phyloP scores from a whole-genome alignment of 148 eudicot genomes.

The Fagopyrum esculentum region DNA sequence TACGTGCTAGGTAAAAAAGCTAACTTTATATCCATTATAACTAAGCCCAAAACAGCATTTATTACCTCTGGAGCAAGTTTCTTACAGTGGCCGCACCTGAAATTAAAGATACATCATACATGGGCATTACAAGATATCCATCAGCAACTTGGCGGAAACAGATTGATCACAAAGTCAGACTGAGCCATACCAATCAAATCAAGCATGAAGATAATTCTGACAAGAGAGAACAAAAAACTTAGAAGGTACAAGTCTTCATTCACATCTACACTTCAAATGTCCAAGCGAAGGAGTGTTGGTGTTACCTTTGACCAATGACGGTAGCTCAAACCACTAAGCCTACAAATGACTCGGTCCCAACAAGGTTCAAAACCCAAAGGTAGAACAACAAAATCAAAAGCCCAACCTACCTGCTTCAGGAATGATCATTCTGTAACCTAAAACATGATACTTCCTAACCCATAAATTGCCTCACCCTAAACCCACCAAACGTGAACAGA shows the following conservation, averaged over 20 bases:
- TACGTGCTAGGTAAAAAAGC: neutral
- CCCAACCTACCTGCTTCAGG: too few species aligned
- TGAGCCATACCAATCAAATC: neutral
- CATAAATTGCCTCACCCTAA: too few species aligned
- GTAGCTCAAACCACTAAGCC: neutral
- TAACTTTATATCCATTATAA: neutral
- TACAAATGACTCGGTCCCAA: too few species aligned
- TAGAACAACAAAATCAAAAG: too few species aligned
- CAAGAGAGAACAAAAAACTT: too few species aligned
- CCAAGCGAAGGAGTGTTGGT: too few species aligned
- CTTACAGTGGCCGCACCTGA: constrained; percentile 70
- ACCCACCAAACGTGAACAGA: too few species aligned
- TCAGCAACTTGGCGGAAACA: neutral
- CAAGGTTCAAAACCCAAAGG: too few species aligned
- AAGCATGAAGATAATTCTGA: neutral
- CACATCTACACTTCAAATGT: neutral
- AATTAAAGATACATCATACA: neutral
- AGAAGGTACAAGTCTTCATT: too few species aligned
- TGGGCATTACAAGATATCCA: neutral
- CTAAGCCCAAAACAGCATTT: neutral
- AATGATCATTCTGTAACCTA: too few species aligned
- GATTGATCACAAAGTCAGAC: neutral
- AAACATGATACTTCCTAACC: too few species aligned
- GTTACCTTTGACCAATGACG: neutral
- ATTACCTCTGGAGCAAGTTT: constrained; percentile 60